These are phyloP conservation scores for Thielaviopsis populi DNA, from an alignment of 2,329 filamentous ascomycete species.

Conservation along the genomic window DNA sequence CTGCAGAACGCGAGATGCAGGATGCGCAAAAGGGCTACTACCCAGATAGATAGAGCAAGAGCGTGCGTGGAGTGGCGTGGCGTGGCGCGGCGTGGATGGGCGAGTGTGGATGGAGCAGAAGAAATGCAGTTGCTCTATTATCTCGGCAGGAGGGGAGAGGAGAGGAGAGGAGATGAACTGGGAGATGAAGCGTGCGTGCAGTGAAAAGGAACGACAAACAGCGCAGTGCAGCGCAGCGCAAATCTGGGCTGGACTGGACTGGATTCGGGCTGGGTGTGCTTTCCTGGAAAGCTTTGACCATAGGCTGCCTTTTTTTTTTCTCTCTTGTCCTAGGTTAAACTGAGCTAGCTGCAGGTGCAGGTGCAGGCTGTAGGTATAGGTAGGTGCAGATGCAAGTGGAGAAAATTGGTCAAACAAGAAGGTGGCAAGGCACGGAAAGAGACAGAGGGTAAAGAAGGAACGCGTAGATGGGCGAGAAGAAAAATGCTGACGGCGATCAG, in stretches of 20 bases:
- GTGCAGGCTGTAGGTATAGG: neutral
- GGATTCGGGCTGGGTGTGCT: neutral
- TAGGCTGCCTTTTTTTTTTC: neutral
- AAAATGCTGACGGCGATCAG: neutral
- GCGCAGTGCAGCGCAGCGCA: neutral
- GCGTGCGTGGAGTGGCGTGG: neutral
- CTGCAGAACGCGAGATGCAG: conserved; percentile 15
- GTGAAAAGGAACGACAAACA: neutral
- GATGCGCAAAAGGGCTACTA: conserved; percentile 11
- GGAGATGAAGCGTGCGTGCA: neutral
- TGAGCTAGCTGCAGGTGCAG: conserved; percentile 3
- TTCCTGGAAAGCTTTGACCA: neutral
- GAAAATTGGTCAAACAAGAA: neutral
- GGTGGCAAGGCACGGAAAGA: neutral
- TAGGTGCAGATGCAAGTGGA: conserved; percentile 1
- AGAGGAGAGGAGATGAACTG: neutral
- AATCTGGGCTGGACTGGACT: neutral
- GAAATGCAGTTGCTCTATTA: neutral
- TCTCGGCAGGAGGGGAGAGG: neutral
- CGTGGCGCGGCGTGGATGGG: neutral
- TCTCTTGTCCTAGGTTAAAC: neutral
- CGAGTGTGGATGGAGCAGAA: neutral
- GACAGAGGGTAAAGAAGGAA: neutral
- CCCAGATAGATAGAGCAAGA: conserved; percentile 7
- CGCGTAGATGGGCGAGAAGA: neutral